Conservation (phyloP, 331 rosid genomes). For the Erythrophleum ivorense region DNA sequence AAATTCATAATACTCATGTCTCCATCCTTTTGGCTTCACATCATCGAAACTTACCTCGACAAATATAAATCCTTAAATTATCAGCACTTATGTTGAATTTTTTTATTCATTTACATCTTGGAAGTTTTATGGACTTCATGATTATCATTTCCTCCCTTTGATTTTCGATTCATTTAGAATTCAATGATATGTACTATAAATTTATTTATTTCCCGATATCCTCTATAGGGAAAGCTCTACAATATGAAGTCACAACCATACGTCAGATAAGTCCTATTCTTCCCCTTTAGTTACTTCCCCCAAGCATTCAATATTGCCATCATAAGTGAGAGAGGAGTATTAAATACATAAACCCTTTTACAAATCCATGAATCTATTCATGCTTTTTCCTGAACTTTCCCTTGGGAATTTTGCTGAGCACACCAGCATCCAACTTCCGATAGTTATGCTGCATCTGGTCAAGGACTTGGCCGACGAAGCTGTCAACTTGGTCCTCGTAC, state of each 20-base stretch:
- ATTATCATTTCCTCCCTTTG: too few relatives aligned
- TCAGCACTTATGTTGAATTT: background rate
- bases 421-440: conserved; percentile 53
- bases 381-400: conserved; percentile 61
- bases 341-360: conserved; percentile 21
- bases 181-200: too few relatives aligned
- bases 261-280: background rate
- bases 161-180: too few relatives aligned
- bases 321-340: conserved; percentile 23
- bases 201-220: background rate
- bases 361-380: conserved; percentile 51
- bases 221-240: background rate
- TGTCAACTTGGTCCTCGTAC: conserved; percentile 71
- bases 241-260: conserved; percentile 2
- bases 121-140: background rate
- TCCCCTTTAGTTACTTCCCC: conserved; percentile 5
- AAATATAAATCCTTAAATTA: background rate
- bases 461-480: conserved; percentile 50
- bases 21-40: too few relatives aligned
- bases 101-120: background rate
- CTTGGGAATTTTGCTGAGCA: conserved; percentile 79
- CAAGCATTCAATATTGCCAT: conserved; percentile 23
- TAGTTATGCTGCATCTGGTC: conserved; percentile 57
- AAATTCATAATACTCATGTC: too few relatives aligned
- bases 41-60: background rate